Conservation (phyloP, 192 early-diverging fungal species). For the Coemansia sp. region DNA sequence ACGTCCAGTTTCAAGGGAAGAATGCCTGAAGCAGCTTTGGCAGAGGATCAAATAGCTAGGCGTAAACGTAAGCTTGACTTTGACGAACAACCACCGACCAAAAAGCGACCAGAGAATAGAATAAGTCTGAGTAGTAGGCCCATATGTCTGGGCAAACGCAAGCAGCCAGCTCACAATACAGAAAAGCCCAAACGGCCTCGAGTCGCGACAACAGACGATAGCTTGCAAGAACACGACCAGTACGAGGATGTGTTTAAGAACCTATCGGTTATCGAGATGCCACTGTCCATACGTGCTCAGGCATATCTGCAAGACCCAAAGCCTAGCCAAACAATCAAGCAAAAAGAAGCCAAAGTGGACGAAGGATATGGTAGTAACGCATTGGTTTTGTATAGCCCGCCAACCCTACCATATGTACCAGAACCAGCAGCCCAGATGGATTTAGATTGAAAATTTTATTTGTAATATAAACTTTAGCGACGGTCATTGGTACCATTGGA, state of each 20-base stretch:
- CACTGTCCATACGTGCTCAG: conserved; percentile 3
- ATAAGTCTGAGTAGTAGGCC: neutral
- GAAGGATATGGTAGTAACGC: neutral
- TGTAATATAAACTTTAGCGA: conserved; percentile 56
- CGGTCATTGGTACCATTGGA: conserved; percentile 75
- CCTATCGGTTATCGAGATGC: conserved; percentile 18
- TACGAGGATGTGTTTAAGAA: neutral
- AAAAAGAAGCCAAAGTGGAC: neutral
- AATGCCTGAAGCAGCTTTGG: no score
- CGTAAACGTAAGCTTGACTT: no score
- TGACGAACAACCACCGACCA: no score
- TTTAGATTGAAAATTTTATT: conserved; percentile 16
- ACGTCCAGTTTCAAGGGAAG: no score
- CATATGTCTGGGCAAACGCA: neutral
- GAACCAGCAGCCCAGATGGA: conserved; percentile 17
- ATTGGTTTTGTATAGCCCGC: conserved; percentile 21
- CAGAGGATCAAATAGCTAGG: no score
- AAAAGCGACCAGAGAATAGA: no score
- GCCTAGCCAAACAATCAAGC: neutral
- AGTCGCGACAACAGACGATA: no score
- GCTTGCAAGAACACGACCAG: no score
- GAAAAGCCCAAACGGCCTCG: neutral
- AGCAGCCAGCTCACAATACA: neutral
- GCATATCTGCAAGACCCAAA: conserved; percentile 5
- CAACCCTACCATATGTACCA: neutral